phyloP scores from a whole-genome alignment of 2,329 filamentous ascomycete genomes.

The Diplodia intermedia region DNA sequence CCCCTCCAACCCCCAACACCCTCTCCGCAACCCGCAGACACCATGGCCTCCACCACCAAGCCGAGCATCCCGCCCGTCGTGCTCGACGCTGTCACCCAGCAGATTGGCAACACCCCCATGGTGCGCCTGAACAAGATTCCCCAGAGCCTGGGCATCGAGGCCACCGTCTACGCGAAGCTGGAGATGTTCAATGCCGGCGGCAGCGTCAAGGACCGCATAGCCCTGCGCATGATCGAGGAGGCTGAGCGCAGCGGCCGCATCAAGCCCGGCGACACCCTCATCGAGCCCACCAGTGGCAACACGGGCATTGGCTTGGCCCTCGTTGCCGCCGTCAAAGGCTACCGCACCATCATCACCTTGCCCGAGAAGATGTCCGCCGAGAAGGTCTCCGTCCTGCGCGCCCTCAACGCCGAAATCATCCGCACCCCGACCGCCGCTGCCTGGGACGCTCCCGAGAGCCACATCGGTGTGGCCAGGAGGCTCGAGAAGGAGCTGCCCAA shows the following conservation, averaged over 20 bases:
- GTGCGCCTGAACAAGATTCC: slow-evolving; percentile 93
- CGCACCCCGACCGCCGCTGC: slow-evolving; percentile 95
- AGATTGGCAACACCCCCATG: slow-evolving; percentile 96
- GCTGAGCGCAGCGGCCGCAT: slow-evolving; percentile 91
- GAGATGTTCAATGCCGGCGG: slow-evolving; percentile 95
- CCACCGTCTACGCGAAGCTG: slow-evolving; percentile 87
- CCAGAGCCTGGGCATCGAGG: slow-evolving; percentile 86
- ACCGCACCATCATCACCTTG: slow-evolving; percentile 97
- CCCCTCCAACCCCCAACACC: background rate
- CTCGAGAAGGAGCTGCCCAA: slow-evolving; percentile 96
- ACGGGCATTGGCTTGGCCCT: slow-evolving; percentile 96
- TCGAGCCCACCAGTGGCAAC: slow-evolving; percentile 97
- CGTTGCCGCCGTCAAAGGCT: slow-evolving; percentile 94
- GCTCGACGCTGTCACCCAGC: slow-evolving; percentile 75
- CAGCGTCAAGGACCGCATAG: slow-evolving; percentile 94
- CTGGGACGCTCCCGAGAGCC: slow-evolving; percentile 91
- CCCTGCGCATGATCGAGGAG: slow-evolving; percentile 95
- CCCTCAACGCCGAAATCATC: slow-evolving; percentile 95
- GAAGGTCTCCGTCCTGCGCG: slow-evolving; percentile 93
- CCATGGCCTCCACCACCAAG: slow-evolving; percentile 57
- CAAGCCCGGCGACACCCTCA: slow-evolving; percentile 95
- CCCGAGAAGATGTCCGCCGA: slow-evolving; percentile 99
- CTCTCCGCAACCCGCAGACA: slow-evolving; percentile 1
- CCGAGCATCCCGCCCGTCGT: slow-evolving; percentile 62
- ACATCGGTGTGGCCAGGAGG: slow-evolving; percentile 91